Conservation (phyloP, 2,329 filamentous ascomycete genomes). For the Trichoderma koningiopsis region DNA sequence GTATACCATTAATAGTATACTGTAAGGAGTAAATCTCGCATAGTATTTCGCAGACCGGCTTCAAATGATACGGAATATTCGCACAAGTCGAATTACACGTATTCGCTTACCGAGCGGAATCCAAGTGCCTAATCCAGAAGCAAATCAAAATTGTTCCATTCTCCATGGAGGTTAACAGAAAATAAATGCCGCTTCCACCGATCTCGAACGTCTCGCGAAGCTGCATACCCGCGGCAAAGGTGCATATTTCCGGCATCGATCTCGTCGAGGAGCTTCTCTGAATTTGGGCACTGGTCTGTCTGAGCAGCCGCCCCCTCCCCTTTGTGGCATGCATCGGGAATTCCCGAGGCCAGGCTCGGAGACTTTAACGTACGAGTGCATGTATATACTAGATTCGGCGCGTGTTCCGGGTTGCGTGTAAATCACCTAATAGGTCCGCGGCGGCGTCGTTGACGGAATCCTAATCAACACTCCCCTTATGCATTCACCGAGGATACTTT, state of each 20-base stretch:
- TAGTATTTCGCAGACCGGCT: background rate
- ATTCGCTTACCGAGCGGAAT: background rate
- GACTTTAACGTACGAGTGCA: background rate
- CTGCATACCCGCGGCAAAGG: background rate
- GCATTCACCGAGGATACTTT: background rate
- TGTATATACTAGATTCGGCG: background rate
- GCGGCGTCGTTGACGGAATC: constrained; percentile 1
- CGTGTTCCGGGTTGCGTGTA: background rate
- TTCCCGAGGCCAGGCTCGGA: background rate
- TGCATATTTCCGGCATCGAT: background rate
- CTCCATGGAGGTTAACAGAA: background rate
- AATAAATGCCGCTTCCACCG: constrained; percentile 2
- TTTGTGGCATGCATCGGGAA: background rate
- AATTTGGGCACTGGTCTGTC: background rate
- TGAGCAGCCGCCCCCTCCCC: background rate
- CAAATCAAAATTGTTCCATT: background rate
- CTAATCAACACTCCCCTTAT: background rate
- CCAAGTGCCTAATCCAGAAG: background rate
- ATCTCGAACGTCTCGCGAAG: background rate
- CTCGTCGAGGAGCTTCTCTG: background rate
- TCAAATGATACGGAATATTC: background rate
- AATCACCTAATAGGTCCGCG: background rate
- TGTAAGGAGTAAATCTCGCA: background rate
- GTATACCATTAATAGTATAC: background rate
- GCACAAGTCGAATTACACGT: background rate